Evolutionary conservation across 306 rosid genomes (phyloP), one percentile per base, ranked within the genome.

Genomic region (Boehmeria nivea): DNA sequence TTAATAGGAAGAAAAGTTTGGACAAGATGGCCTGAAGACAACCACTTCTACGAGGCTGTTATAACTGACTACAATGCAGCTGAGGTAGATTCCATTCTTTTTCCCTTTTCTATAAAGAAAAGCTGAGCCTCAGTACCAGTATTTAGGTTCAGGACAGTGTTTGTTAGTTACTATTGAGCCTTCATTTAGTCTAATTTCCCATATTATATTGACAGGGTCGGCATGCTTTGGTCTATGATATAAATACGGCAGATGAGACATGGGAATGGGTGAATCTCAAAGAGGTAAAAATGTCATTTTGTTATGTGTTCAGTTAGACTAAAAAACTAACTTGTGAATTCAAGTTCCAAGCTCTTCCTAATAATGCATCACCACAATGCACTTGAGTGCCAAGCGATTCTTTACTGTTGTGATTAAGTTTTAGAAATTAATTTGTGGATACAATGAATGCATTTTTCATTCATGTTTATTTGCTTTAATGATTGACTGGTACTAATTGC

Each of bases 261-360:
- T 80, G 85, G 85, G 85, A 80, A 67, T 80, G 85, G 82, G 79
- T 80, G 43, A 65, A 80, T 66, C 71, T 78, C 49, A 78, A 74
- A 64, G 84, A 78, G 81, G 84, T 78, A 71, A 20, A 50, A 25
- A 52, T 67, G n/a, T n/a, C n/a, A n/a, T n/a, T n/a, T n/a, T n/a
- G n/a, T n/a, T n/a, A n/a, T n/a, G 16, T 15, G 12, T 40, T 40
- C 44, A 40, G n/a, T n/a, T n/a, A n/a, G n/a, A n/a, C n/a, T n/a
- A n/a, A n/a, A n/a, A n/a, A n/a, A n/a, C n/a, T n/a, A n/a, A n/a
- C n/a, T n/a, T n/a, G n/a, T n/a, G n/a, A n/a, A 2, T 40, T 15
- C 45, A 15, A 19, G 45, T 15, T 40, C 16, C 18, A 40, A 40
- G 3, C 6, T 40, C 19, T n/a, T 40, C 16, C 6, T 40, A 40